Percentiles rank a stretch among this genome's conserved stretches.
phyloP scores from a whole-genome alignment of 2,329 filamentous ascomycete genomes.

The Thielaviopsis euricoi region DNA sequence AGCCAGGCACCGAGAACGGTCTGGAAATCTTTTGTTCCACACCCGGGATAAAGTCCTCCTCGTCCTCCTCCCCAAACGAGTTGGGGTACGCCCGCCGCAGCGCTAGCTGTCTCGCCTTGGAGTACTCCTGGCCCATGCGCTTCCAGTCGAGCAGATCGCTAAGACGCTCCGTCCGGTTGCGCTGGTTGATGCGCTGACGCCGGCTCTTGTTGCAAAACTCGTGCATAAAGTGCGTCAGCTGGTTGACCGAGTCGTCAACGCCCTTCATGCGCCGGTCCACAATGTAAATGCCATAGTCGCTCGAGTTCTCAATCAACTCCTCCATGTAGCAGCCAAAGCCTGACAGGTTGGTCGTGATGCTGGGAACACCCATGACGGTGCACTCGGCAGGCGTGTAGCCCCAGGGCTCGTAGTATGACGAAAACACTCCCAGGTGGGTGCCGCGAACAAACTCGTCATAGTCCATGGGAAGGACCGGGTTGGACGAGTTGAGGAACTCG shows the following conservation, averaged over 20 bases:
- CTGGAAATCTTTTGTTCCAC: conserved; percentile 91
- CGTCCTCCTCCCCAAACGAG: conserved; percentile 71
- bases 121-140: conserved; percentile 97
- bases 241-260: conserved; percentile 93
- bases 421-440: conserved; percentile 87
- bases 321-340: conserved; percentile 99
- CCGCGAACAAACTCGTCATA: conserved; percentile 98
- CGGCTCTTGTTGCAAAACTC: conserved; percentile 88
- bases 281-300: conserved; percentile 98
- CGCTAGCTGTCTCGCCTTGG: conserved; percentile 89
- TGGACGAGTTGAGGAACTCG: conserved; percentile 90
- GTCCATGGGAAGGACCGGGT: conserved; percentile 86
- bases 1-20: conserved; percentile 85
- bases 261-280: conserved; percentile 91
- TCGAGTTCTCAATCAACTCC: conserved; percentile 93
- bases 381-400: conserved; percentile 97
- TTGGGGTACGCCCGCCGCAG: conserved; percentile 79
- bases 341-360: conserved; percentile 93
- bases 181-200: conserved; percentile 94
- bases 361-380: conserved; percentile 96
- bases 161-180: conserved; percentile 86
- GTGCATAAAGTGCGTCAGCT: conserved; percentile 70
- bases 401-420: conserved; percentile 98
- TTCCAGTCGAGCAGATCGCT: conserved; percentile 98
- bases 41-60: conserved; percentile 79